Base-by-base conservation (phyloP, 768 basidiomycete species). In the Hericium coralloides region DNA sequence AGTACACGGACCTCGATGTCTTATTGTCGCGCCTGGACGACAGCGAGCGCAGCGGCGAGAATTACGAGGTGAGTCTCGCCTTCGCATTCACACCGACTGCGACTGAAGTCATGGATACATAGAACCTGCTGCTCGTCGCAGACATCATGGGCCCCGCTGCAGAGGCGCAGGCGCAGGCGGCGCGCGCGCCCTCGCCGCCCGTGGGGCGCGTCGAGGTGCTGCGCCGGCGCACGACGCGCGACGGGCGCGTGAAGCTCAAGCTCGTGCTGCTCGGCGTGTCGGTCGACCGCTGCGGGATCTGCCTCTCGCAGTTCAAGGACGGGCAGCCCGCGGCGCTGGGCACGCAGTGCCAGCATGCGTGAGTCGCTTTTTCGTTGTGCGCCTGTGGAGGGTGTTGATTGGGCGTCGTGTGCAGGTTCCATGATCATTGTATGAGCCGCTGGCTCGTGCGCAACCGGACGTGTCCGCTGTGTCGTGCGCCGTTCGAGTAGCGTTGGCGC, bases 191-290 rank as follows among this genome's bases (percentile, higher is more conserved):
- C 26, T 17, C 22, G n/a, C 49, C 60, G 9, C 61, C 55, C 37
- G 38, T 58, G 39, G 61, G 61, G 2, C 59, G 38, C 20, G 52
- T 61, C 48, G 52, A 58, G 52, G 50, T 60, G 14, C 52, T 55
- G 14, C 61, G 61, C 7, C 54, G 60, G 41, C 59, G 61, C 10
- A 57, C 61, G n/a, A 60, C 57, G 36, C 60, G 56, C 50, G 61
- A 49, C 39, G 62, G 62, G 43, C 60, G 60, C 9, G 60, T 61
- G 39, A 61, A 58, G 57, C 55, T 63, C 51, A 63, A 63, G 57
- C n/a, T 63, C 41, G 56, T 55, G 10, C 53, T 63, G 14, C 45
- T 54, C 20, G 62, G 60, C 41, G 48, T 53, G 43, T 52, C 57
- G 4, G 61, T 63, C 39, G 61, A 63, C 45, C 56, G 61, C 17